These are phyloP conservation scores for Tricholoma sp. DNA, from an alignment of 768 basidiomycete species.

Conservation along the genomic window DNA sequence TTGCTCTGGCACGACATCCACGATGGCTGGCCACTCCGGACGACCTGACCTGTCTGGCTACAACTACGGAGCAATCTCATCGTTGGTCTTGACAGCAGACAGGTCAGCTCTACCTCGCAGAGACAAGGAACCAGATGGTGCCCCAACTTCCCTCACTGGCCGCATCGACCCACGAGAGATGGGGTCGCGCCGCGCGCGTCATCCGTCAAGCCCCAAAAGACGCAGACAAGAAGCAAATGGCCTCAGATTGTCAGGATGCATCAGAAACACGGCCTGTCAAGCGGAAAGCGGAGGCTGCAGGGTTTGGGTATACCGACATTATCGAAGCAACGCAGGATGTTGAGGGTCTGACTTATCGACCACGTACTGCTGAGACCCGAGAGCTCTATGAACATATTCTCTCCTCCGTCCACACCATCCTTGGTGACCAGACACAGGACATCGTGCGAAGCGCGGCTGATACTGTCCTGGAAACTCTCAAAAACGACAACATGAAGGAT, in stretches of 20 bases:
- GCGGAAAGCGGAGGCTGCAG: slow-evolving; percentile 60
- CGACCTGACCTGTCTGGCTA: slow-evolving; percentile 86
- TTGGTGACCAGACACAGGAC: slow-evolving; percentile 96
- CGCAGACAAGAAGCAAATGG: slow-evolving; percentile 88
- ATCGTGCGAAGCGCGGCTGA: slow-evolving; percentile 96
- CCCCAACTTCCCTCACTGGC: slow-evolving; percentile 88
- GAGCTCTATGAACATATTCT: slow-evolving; percentile 93
- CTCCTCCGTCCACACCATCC: slow-evolving; percentile 68
- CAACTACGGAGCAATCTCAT: slow-evolving; percentile 95
- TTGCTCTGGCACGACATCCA: not conserved
- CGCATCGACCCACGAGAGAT: slow-evolving; percentile 87
- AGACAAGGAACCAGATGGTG: slow-evolving; percentile 96
- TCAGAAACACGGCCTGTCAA: slow-evolving; percentile 53
- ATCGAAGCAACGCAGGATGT: slow-evolving; percentile 92
- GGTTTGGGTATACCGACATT: slow-evolving; percentile 84
- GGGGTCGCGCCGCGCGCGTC: slow-evolving; percentile 87
- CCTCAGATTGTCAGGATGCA: slow-evolving; percentile 51
- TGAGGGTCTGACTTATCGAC: slow-evolving; percentile 89
- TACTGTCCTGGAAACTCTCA: slow-evolving; percentile 79
- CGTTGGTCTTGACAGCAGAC: slow-evolving; percentile 91
- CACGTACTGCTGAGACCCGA: slow-evolving; percentile 89
- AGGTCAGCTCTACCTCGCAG: slow-evolving; percentile 72
- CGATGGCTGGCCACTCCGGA: slow-evolving; percentile 22
- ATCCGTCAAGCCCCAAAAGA: slow-evolving; percentile 80
- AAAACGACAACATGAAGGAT: slow-evolving; percentile 85